Conservation (phyloP, 225 moss, liverwort and hornwort genomes). For the Pseudoscleropodium purum region DNA sequence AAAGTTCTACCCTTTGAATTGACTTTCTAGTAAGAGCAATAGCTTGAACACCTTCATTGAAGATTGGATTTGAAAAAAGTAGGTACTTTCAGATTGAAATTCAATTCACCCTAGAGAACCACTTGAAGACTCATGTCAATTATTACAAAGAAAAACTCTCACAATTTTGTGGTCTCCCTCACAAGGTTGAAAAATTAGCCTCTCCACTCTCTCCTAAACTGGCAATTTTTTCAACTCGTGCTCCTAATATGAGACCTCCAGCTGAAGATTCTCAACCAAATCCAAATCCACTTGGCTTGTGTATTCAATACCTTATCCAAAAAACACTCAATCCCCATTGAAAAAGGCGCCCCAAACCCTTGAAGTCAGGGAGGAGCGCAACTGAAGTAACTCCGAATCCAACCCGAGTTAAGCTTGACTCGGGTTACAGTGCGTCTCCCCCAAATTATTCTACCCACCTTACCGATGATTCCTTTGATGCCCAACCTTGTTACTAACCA, state of each 20-base stretch:
- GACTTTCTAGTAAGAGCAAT: not conserved
- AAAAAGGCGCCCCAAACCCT: not conserved
- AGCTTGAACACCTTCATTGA: accelerated
- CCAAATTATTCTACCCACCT: not conserved
- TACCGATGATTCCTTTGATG: not conserved
- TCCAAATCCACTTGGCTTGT: no score
- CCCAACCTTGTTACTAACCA: not conserved
- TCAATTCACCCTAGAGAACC: not conserved
- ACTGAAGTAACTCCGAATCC: not conserved
- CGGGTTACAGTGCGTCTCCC: not conserved
- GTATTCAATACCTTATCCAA: not conserved
- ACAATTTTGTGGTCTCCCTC: accelerated
- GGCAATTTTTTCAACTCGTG: not conserved
- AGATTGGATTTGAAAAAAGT: not conserved
- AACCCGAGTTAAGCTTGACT: no score
- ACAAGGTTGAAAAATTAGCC: not conserved
- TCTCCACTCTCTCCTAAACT: not conserved
- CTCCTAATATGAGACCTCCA: accelerated
- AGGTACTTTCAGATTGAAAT: not conserved
- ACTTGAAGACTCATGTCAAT: not conserved
- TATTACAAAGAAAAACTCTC: not conserved
- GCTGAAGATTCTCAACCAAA: not conserved
- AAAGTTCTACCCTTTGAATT: accelerated
- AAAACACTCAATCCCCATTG: not conserved
- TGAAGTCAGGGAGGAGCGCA: no score